Percentiles rank a stretch among this genome's conserved stretches.
Conservation (phyloP, 345 rosid genomes). For the Tarenaya hassleriana region DNA sequence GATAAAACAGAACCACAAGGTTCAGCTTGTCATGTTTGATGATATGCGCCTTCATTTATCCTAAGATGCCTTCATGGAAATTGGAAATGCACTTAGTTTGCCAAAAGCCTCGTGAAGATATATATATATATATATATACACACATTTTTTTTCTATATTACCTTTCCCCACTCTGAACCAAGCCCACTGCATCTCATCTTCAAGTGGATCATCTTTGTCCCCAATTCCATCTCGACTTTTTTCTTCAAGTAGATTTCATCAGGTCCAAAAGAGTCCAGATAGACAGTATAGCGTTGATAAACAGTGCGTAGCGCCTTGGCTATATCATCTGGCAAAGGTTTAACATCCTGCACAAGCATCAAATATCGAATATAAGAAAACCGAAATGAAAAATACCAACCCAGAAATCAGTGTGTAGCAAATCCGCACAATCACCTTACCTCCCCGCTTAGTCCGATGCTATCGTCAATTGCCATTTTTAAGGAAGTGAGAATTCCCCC, state of each 20-base stretch:
- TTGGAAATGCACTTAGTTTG: too few relatives aligned
- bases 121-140: too few relatives aligned
- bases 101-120: too few relatives aligned
- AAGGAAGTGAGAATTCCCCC: slow-evolving; percentile 57
- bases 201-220: slow-evolving; percentile 87
- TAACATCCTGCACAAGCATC: slow-evolving; percentile 51
- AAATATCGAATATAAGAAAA: slow-evolving; percentile 3
- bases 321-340: slow-evolving; percentile 50
- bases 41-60: too few relatives aligned
- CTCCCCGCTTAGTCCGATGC: slow-evolving; percentile 86
- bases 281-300: slow-evolving; percentile 54
- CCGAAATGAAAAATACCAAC: not conserved
- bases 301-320: slow-evolving; percentile 45
- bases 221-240: slow-evolving; percentile 92
- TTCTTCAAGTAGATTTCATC: slow-evolving; percentile 68
- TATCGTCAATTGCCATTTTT: slow-evolving; percentile 86
- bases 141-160: too few relatives aligned
- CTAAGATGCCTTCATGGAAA: too few relatives aligned
- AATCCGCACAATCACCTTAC: slow-evolving; percentile 29
- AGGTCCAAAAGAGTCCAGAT: slow-evolving; percentile 67
- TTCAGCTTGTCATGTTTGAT: not conserved
- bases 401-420: not conserved
- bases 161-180: slow-evolving; percentile 93
- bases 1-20: not conserved
- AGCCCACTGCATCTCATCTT: slow-evolving; percentile 97